Base-by-base conservation (phyloP, 768 basidiomycete genomes). In the Tricholoma flavovirens region DNA sequence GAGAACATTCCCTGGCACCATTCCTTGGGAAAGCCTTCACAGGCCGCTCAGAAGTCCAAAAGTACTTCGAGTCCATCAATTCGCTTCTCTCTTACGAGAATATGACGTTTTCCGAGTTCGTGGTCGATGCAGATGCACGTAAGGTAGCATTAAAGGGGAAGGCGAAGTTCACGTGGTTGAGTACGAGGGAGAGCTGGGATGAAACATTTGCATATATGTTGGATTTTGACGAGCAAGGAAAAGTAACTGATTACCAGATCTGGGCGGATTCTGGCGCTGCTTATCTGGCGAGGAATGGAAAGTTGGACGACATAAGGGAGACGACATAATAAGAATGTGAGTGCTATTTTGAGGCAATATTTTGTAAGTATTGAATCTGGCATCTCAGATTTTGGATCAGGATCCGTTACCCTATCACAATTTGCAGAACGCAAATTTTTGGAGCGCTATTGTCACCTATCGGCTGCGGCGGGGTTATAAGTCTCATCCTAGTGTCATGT, bases 251-350 rank as follows among this genome's bases (percentile, higher is more conserved):
- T 42, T 85, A 84, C 73, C 80, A 87, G 62, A 76, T 87, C 2
- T 87, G 85, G 84, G 83, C 82, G 10, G 86, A 87, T 66, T 81
- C 84, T 6, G 84, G 83, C 10, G 80, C 84, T 5, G 77, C 82
- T 9, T 84, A 83, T 67, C 73, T 86, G 12, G 84, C 83, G 5
- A 74, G 79, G 36, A 71, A 67, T 21, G 83, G 84, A n/a, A 62
- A 71, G 63, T 65, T 83, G 40, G 62, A 66, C 32, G 69, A 71
- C 14, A 45, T 38, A 30, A 62, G 62, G 24, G 65, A 59, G 60
- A 58, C 52, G 45, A 57, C 55, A 51, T 50, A 58, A 52, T 33
- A 30, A 1, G 36, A 15, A 35, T 19, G 21, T 2, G 6, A 52
- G 14, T 14, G 35, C n/a, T 22, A n/a, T n/a, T n/a, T n/a, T n/a